Evolutionary conservation across 192 early-diverging fungal genomes (phyloP), one percentile per base, ranked within the genome.

Genomic region (Phlyctochytrium planicorne): DNA sequence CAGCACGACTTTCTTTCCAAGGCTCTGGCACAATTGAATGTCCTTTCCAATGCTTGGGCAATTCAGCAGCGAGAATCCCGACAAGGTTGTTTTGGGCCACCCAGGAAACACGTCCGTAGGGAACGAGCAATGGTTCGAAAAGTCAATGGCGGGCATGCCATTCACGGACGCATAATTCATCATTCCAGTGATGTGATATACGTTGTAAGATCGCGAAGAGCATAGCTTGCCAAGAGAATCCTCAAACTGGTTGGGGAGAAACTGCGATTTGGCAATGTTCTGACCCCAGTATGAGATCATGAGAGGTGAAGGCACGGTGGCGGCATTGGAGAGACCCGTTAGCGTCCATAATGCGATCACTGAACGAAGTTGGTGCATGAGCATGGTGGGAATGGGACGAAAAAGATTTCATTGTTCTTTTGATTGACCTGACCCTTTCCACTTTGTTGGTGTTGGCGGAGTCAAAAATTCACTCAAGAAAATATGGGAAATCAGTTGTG

Each of bases 1-100:
- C 10, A 94, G 74, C 23, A 94, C 60, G 10, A 93, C 70, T 2
- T 83, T 85, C 69, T 91, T 92, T 27, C 91, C 91, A 63, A 82
- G 76, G 1, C 63, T 74, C 71, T 94, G 93, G 69, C 93, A 93
- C 24, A 75, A 71, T 53, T 80, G 73, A 23, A 94, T 88, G 2
- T 89, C 90, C 66, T 60, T 71, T 23, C 83, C 90, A 60, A 92
- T 80, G 20, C 79, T 66, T 4, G 88, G 86, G 71, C 93, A 93
- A 56, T 86, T 80, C 1, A 92, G 80, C 24, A 91, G 70, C 0
- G 75, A 77, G n/a, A 87, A 83, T 53, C 87, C 87, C 3, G 78
- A 74, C 59, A 81, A 85, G 0, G 75, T 73, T 0, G 81, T 80
- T 53, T 36, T 71, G 4, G 75, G 80, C 32, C 74, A 78, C 14